Base-by-base conservation (phyloP, 2,329 filamentous ascomycete genomes). In the Apiospora marii region DNA sequence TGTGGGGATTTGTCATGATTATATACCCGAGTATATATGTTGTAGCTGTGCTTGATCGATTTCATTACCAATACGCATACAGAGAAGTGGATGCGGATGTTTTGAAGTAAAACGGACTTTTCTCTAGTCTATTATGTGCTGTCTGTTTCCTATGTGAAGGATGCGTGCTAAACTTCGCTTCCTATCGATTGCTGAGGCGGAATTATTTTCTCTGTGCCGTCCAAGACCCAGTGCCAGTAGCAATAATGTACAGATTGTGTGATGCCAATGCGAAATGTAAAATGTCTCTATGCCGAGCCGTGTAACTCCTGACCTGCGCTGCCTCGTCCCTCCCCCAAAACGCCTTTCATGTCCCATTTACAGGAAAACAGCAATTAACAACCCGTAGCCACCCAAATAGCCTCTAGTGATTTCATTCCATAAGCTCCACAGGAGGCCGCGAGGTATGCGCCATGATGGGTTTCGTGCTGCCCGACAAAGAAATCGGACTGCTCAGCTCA, bases 361-460 rank as follows among this genome's bases (percentile, higher is more conserved):
- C 34, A 14, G 58, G 34, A 51, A 30, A 64, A 41, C 8, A 64
- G 13, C 19, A 64, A 64, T 27, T 41, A 64, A 64, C 19, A 34
- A 41, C 41, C 19, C 34, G 19, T 41, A 64, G 22, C 58, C 58
- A 24, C 34, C 58, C 34, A 24, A 34, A 24, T n/a, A 24, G n/a
- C 13, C 12, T 30, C 16, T n/a, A 19, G 19, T 22, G 1, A 16
- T n/a, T 61, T 68, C n/a, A 68, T 8, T 85, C 80, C 88, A 92
- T 92, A 75, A 92, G 83, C 84, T 93, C 91, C 10, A 93, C 85
- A 0, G 91, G 91, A 30, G 91, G 91, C 69, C 90, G 85, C 1
- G 87, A 76, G 3, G 91, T 93, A 77, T 92, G 89, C 34, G 88
- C 87, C 82, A 87, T 80, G 74, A 91, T 88, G 27, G 88, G 85